Evolutionary conservation across 83 land plant genomes (phyloP).

Genomic region (Picea abies): DNA sequence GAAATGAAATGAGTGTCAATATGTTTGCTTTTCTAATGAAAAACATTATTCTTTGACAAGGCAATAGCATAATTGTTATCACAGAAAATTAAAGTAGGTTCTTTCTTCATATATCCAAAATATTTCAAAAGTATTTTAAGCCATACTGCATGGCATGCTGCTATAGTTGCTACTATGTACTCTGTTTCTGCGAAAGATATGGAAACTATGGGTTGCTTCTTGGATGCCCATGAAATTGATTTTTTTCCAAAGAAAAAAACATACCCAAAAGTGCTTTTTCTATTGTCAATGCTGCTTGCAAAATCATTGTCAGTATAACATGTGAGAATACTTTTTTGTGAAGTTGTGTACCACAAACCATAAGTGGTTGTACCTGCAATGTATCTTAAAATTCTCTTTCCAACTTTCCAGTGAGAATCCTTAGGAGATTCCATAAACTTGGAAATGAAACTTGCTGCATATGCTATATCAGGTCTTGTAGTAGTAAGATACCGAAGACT

Average conservation of each 20-base stretch:
- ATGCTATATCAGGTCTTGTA: constrained; percentile 14
- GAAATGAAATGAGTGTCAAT: too few species aligned
- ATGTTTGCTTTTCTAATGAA: too few species aligned
- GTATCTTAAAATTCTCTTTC: constrained; percentile 3
- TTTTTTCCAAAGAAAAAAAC: neutral
- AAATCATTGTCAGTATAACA: constrained; percentile 16
- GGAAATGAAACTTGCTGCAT: neutral
- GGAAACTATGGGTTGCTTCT: too few species aligned
- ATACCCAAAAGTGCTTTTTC: constrained; percentile 24
- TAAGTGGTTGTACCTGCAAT: neutral
- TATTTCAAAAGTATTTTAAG: too few species aligned
- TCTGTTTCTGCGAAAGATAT: too few species aligned
- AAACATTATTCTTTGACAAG: too few species aligned
- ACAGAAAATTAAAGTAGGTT: too few species aligned
- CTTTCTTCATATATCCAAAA: too few species aligned
- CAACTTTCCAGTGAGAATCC: neutral
- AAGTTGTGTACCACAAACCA: neutral
- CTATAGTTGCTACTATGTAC: too few species aligned
- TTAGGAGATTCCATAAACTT: constrained; percentile 14
- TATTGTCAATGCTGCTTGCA: constrained; percentile 14
- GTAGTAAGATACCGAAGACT: constrained; percentile 11
- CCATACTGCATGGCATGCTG: too few species aligned
- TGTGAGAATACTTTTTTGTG: neutral
- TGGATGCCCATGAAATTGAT: too few species aligned
- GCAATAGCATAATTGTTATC: too few species aligned